Percentiles rank a stretch among this genome's conserved stretches.
Evolutionary conservation across 1,139 yeast genomes (phyloP).

Genomic region (Chernovozyma aurita): DNA sequence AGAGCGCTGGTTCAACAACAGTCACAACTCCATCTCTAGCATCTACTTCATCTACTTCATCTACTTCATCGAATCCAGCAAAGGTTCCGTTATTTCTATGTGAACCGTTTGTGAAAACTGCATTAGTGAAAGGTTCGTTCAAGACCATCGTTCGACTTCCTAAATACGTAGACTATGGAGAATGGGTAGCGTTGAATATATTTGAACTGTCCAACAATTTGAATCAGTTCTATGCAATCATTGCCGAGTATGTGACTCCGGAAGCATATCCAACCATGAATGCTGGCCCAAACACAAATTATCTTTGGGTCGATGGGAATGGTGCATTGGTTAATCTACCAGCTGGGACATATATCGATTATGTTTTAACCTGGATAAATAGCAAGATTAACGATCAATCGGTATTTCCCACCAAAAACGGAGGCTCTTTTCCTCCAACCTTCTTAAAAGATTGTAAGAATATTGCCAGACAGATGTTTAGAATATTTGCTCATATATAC

Average conservation of each 20-base stretch:
- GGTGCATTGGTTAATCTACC: conserved; percentile 81
- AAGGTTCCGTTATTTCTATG: conserved; percentile 66
- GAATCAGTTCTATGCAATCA: conserved; percentile 82
- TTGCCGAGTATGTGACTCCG: conserved; percentile 85
- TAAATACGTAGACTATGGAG: conserved; percentile 88
- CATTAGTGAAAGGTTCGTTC: conserved; percentile 95
- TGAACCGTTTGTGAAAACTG: conserved; percentile 92
- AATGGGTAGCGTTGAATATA: conserved; percentile 92
- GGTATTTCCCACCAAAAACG: conserved; percentile 86
- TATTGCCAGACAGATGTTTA: conserved; percentile 85
- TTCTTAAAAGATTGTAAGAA: conserved; percentile 80
- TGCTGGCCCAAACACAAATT: conserved; percentile 91
- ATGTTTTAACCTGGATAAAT: conserved; percentile 86
- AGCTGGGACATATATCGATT: conserved; percentile 89
- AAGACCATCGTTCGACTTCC: conserved; percentile 94
- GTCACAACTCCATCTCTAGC: not conserved
- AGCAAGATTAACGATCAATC: conserved; percentile 85
- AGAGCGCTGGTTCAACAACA: not conserved
- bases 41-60: conserved; percentile 8
- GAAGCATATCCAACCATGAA: conserved; percentile 91
- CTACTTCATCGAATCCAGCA: conserved; percentile 5
- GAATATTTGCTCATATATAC: conserved; percentile 95
- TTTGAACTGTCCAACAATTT: conserved; percentile 86
- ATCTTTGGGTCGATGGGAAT: conserved; percentile 82
- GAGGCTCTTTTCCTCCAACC: conserved; percentile 89